Evolutionary conservation across 441 rosid genomes (phyloP), one percentile per base, ranked within the genome.

Genomic region (Populus hybrid): DNA sequence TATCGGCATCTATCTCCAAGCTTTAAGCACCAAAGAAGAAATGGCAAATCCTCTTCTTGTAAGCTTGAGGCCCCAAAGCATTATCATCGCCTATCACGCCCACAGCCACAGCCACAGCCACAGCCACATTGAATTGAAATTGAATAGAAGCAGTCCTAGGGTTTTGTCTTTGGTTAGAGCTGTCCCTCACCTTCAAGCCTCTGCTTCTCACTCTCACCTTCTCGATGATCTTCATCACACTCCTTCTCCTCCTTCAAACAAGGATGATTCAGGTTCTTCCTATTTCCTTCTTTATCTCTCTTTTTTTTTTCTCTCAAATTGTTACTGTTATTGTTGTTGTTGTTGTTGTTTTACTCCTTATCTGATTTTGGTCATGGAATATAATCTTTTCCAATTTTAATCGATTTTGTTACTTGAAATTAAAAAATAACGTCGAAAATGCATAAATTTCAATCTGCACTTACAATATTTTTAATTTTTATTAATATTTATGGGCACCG

Each of bases 171-270:
- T 54, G 67, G 9, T 57, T 69, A n/a, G 34, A 24, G 73, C 78
- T n/a, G 34, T 73, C 66, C 71, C 57, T 72, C 46, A 79, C 83
- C 74, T 78, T 89, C 36, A 72, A 83, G 24, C 81, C 82, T 42
- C 84, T 81, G 70, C 82, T 78, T 38, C 83, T 59, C 73, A 78
- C 85, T 4, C 57, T 65, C 32, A 32, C 6, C 57, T 46, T 46
- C 6, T 46, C 21, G 73, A 76, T 24, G 73, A 8, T 8, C 16
- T 40, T 40, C 42, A 35, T 18, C 57, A 12, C 11, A 11, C 9
- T 65, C 30, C 21, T 11, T 32, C 38, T 9, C 75, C 59, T 63
- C 57, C 57, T 40, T 5, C 78, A 26, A 30, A 46, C 14, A 3
- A 61, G 46, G 69, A 70, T 40, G 18, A 57, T 66, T 8, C 80